Percentiles rank a stretch among this genome's conserved stretches.
Conservation (phyloP, 1,284 basidiomycete genomes). For the Boletus austroedulis region DNA sequence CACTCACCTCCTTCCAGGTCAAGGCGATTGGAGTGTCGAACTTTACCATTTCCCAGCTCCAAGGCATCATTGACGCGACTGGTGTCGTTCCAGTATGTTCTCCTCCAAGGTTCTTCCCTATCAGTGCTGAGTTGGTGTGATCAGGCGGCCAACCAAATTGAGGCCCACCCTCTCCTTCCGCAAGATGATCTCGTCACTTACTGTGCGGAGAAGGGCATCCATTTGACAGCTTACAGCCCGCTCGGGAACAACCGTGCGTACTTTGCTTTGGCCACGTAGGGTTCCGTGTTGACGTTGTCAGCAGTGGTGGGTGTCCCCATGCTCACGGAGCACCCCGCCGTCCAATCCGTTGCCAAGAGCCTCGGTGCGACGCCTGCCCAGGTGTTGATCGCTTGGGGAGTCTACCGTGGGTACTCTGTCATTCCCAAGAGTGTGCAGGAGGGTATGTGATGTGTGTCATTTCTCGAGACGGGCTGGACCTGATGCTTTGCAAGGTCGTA, state of each 20-base stretch:
- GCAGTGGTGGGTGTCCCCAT: slow-evolving; percentile 55
- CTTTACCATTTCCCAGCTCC: slow-evolving; percentile 66
- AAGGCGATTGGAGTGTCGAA: slow-evolving; percentile 76
- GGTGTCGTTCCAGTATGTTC: slow-evolving; percentile 63
- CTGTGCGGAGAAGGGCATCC: slow-evolving; percentile 72
- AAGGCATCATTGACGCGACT: slow-evolving; percentile 71
- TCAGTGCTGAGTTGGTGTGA: neutral
- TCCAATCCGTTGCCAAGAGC: slow-evolving; percentile 59
- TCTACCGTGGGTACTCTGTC: slow-evolving; percentile 60
- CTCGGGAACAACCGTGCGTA: slow-evolving; percentile 73
- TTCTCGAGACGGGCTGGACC: neutral
- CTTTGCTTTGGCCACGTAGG: neutral
- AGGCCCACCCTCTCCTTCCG: slow-evolving; percentile 76
- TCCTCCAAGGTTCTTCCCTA: neutral
- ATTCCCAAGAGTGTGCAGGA: slow-evolving; percentile 73
- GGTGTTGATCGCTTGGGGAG: slow-evolving; percentile 71
- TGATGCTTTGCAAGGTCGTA: slow-evolving; percentile 39
- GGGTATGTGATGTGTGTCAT: slow-evolving; percentile 17
- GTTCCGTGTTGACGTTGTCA: neutral
- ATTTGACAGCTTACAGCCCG: slow-evolving; percentile 82
- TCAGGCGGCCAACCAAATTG: slow-evolving; percentile 75
- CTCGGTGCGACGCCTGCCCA: slow-evolving; percentile 62
- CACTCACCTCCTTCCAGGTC: slow-evolving; percentile 39
- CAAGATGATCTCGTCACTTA: slow-evolving; percentile 69
- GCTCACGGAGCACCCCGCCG: slow-evolving; percentile 60